phyloP scores from a whole-genome alignment of 495 filamentous ascomycete species.

The Penicillium soppii region DNA sequence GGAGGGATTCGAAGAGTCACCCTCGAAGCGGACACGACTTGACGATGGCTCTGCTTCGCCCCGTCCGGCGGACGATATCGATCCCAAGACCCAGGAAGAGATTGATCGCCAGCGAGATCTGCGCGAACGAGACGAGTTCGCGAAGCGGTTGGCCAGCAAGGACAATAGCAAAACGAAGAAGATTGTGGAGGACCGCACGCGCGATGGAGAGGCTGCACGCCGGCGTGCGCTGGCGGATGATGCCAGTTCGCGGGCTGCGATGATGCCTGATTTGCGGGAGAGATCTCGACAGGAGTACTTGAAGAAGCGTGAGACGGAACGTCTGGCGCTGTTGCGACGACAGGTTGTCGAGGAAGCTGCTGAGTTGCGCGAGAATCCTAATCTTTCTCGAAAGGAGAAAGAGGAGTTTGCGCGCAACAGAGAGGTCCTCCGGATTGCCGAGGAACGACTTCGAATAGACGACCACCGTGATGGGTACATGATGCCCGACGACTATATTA shows the following conservation, averaged over 20 bases:
- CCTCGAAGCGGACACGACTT: conserved; percentile 57
- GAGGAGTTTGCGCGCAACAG: conserved; percentile 89
- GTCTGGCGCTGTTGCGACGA: conserved; percentile 77
- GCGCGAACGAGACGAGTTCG: conserved; percentile 72
- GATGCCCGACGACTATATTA: conserved; percentile 93
- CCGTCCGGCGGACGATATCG: conserved; percentile 48
- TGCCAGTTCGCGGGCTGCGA: conserved; percentile 57
- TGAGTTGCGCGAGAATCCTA: conserved; percentile 75
- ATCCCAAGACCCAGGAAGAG: conserved; percentile 59
- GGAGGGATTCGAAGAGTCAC: conserved; percentile 51
- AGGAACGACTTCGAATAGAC: conserved; percentile 84
- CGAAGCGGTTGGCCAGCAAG: conserved; percentile 66
- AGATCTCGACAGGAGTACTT: conserved; percentile 90
- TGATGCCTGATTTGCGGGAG: conserved; percentile 74
- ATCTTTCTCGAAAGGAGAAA: conserved; percentile 74
- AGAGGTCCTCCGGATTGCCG: conserved; percentile 81
- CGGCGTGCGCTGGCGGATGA: conserved; percentile 65
- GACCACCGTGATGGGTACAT: conserved; percentile 92
- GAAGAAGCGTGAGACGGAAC: conserved; percentile 85
- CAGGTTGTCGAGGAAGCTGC: conserved; percentile 90
- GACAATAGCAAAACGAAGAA: conserved; percentile 74
- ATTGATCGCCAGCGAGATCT: conserved; percentile 60
- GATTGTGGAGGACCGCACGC: conserved; percentile 64
- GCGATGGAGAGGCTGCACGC: conserved; percentile 56
- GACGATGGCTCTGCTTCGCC: conserved; percentile 54